Evolutionary conservation across 495 filamentous ascomycete species (phyloP).

Genomic region (Cladorrhinum samala): DNA sequence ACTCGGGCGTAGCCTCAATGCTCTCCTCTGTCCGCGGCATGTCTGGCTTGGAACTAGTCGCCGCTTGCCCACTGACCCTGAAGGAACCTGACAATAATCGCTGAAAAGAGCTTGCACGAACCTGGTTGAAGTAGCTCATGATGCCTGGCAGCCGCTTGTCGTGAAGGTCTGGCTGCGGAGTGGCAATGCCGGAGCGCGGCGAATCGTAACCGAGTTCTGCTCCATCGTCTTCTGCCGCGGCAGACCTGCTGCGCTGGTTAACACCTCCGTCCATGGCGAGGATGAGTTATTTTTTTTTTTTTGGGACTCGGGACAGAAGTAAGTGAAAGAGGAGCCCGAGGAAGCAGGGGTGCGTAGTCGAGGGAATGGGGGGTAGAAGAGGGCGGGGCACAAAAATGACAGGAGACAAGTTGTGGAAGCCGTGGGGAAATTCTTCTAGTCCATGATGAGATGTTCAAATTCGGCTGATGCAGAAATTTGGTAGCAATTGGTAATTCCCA

Average conservation of each 20-base stretch:
- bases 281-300: constrained; percentile 18
- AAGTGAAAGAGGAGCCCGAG: constrained; percentile 11
- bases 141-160: constrained; percentile 90
- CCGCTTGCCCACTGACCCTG: constrained; percentile 31
- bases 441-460: constrained; percentile 27
- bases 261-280: constrained; percentile 30
- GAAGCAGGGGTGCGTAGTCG: constrained; percentile 7
- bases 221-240: constrained; percentile 54
- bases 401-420: constrained; percentile 13
- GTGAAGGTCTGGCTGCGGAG: constrained; percentile 78
- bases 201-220: constrained; percentile 70
- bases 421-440: constrained; percentile 23
- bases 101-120: constrained; percentile 63
- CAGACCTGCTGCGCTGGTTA: constrained; percentile 44
- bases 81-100: constrained; percentile 32
- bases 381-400: constrained; percentile 21
- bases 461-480: constrained; percentile 19
- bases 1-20: constrained; percentile 22
- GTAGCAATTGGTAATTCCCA: constrained; percentile 1
- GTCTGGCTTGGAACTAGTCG: constrained; percentile 29
- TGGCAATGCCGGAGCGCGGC: constrained; percentile 78
- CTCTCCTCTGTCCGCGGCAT: constrained; percentile 31
- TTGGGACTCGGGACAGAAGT: constrained; percentile 8
- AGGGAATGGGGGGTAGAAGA: constrained; percentile 18
- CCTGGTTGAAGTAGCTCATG: constrained; percentile 94